Evolutionary conservation across 345 rosid species (phyloP), one percentile per base, ranked within the genome.

Genomic region (Cardamine occulta): DNA sequence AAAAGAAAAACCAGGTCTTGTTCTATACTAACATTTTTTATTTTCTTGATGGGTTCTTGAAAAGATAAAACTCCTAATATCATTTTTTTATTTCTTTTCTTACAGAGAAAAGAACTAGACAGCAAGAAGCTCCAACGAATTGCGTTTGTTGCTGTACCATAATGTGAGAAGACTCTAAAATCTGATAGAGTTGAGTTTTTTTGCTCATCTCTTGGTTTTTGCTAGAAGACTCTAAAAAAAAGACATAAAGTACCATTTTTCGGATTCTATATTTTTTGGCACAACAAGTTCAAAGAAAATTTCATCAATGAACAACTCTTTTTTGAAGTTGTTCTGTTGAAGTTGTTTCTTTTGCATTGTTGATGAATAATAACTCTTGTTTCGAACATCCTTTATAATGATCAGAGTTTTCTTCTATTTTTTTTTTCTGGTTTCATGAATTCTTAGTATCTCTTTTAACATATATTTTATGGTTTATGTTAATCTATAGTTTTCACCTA

Each of bases 71-170:
- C 49, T 45, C 44, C 0, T 55, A 44, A 75, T 44, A 18, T 73
- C 47, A 42, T 63, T 52, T 9, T 72, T 62, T 26, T 39, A 2
- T 26, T 4, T 74, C 49, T 35, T 70, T 24, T 21, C 49, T 11
- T 80, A 71, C 95, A 90, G 97, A 90, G 81, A 93, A 86, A 75
- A 86, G 83, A 80, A 85, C 89, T 29, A 90, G 88, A 8, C 87
- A 86, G 60, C 93, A 88, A 9, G 90, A 88, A 66, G 73, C 74
- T 0, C 87, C 90, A n/a, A 78, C 78, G 70, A 87, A 84, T 72
- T 72, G 58, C 67, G 63, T 80, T 13, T 93, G 96, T 72, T 80
- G 89, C 14, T 90, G 98, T 84, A 58, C 93, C 75, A 86, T 93
- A 76, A 66, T 93, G 88, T 93, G 77, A 85, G 62, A 74, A 8